Evolutionary conservation across 2,329 filamentous ascomycete species (phyloP).

Genomic region (Venturia nashicola): DNA sequence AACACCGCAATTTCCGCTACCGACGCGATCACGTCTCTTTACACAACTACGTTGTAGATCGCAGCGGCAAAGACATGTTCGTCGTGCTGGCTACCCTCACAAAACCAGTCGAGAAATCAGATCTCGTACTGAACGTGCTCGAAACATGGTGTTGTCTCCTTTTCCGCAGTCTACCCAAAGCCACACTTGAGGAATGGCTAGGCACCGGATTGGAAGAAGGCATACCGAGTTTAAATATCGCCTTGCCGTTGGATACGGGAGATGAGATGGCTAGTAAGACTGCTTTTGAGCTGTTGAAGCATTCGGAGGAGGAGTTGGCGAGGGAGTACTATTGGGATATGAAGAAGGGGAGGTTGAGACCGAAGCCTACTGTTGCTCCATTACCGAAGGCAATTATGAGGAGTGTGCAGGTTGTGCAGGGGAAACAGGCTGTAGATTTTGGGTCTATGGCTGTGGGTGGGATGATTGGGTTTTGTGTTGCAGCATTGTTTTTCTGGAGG

Average conservation of each 20-base stretch:
- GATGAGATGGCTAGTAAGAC: conserved; percentile 2
- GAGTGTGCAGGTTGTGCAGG: not conserved
- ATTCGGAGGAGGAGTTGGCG: conserved; percentile 4
- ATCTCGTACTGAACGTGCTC: conserved; percentile 20
- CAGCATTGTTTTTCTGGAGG: not conserved
- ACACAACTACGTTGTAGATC: conserved; percentile 22
- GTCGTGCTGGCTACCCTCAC: conserved; percentile 15
- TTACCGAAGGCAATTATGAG: not conserved
- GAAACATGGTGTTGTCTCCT: conserved; percentile 25
- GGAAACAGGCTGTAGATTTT: not conserved
- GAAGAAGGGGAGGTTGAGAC: conserved; percentile 5
- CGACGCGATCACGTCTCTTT: conserved; percentile 21
- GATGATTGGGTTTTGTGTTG: not conserved
- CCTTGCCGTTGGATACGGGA: conserved; percentile 20
- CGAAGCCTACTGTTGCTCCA: not conserved
- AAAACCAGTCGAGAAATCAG: conserved; percentile 8
- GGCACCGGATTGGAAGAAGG: not conserved
- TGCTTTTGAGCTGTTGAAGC: conserved; percentile 8
- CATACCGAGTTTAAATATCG: conserved; percentile 19
- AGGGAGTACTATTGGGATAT: conserved; percentile 6
- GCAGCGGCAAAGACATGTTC: conserved; percentile 19
- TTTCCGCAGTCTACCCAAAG: conserved; percentile 17
- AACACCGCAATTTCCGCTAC: conserved; percentile 24
- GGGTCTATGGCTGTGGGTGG: conserved; percentile 1
- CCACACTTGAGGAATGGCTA: conserved; percentile 16